phyloP scores from a whole-genome alignment of 805 yeast species.

The Candida montana region DNA sequence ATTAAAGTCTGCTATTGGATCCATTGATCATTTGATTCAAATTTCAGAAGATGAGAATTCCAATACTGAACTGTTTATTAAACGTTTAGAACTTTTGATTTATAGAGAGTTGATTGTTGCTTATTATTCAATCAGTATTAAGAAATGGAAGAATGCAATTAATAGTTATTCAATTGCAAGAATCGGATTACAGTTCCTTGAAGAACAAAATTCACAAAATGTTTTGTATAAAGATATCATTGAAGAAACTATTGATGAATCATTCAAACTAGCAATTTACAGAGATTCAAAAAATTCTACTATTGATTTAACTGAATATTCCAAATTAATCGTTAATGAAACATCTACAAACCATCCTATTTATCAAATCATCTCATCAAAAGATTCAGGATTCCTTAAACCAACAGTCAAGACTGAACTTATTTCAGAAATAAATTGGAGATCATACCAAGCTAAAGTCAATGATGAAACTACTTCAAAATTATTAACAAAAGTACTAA shows the following conservation, averaged over 20 bases:
- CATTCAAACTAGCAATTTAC: conserved; percentile 48
- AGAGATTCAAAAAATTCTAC: conserved; percentile 33
- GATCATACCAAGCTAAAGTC: conserved; percentile 57
- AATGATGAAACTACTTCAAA: conserved; percentile 70
- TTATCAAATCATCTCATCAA: conserved; percentile 33
- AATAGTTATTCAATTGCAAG: conserved; percentile 54
- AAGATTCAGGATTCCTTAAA: conserved; percentile 23
- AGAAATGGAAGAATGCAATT: conserved; percentile 51
- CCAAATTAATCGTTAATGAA: conserved; percentile 39
- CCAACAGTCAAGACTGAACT: conserved; percentile 27
- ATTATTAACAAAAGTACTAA: conserved; percentile 39
- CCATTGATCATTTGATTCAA: conserved; percentile 35
- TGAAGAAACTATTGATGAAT: conserved; percentile 59
- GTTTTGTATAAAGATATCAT: conserved; percentile 48
- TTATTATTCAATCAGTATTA: conserved; percentile 42
- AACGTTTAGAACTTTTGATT: conserved; percentile 32
- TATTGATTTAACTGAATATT: conserved; percentile 44
- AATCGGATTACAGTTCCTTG: conserved; percentile 52
- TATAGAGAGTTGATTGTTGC: conserved; percentile 50
- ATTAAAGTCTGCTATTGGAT: conserved; percentile 55
- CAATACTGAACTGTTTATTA: conserved; percentile 12
- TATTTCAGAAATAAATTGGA: conserved; percentile 47
- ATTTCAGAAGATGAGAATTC: conserved; percentile 37
- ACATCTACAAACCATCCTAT: conserved; percentile 26
- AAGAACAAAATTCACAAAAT: conserved; percentile 25